Base-by-base conservation (phyloP, 179 eudicot genomes). In the Nepenthes alata region DNA sequence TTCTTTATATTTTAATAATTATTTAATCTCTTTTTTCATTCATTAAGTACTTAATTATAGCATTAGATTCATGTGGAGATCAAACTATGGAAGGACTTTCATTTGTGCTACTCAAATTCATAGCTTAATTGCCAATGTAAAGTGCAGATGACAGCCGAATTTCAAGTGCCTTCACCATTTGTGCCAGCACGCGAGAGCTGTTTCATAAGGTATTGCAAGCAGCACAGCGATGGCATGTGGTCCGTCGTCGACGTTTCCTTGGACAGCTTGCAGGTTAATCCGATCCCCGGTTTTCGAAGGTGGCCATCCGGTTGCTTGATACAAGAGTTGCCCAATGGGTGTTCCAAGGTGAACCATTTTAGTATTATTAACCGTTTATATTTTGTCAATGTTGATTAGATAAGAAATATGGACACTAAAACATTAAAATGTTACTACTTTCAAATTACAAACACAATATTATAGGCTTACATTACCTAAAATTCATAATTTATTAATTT, bases 161-260 rank as follows among this genome's bases (percentile, higher is more conserved):
- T 80, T 52, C 91, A 85, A 81, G 85, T 82, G n/a, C 87, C 84
- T 38, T 82, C 87, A 44, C 87, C 87, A 16, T 65, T 80, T 5
- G 84, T 82, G 2, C 87, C 87, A 6, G 75, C 80, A 0, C 77
- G 84, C 0, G 87, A 82, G 13, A 72, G 70, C 69, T 77, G 80
- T 78, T 82, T 77, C 58, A 78, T 80, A 6, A 66, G 87, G 50
- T 82, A 77, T 57, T 82, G 84, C 57, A 82, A 82, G 58, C 84
- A 82, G 41, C 84, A 74, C 47, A 77, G 67, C 0, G 84, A 82
- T 3, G 80, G 78, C 35, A 77, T 78, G 1, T 82, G 87, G 87
- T 84, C 73, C 0, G 76, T 82, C 9, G 84, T 77, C 5, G 84
- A 80, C 65, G 87, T 82, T 48, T 80, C 80, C 14, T 60, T 79